Conservation (phyloP, 768 basidiomycete genomes). For the Pisolithus albus region DNA sequence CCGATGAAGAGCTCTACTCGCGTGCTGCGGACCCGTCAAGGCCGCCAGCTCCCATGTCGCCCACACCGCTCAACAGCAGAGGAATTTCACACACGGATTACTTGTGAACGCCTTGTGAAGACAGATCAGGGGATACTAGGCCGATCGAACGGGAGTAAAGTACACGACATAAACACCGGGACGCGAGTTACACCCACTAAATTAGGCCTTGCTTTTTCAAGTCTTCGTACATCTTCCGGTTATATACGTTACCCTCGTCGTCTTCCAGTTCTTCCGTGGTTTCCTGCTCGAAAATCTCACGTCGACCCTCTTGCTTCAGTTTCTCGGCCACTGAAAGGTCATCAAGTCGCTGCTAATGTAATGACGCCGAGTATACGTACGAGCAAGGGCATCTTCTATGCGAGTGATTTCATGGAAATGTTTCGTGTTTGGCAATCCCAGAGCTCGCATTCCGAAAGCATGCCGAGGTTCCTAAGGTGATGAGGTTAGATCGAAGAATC, state of each 20-base stretch:
- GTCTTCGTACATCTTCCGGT: constrained; percentile 96
- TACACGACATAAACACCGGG: not conserved
- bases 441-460: constrained; percentile 95
- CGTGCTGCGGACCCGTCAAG: constrained; percentile 46
- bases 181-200: constrained; percentile 23
- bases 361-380: constrained; percentile 43
- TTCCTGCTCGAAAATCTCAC: constrained; percentile 89
- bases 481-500: constrained; percentile 14
- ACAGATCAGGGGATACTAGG: not conserved
- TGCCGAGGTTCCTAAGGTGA: constrained; percentile 77
- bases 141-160: constrained; percentile 3
- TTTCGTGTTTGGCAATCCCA: constrained; percentile 96
- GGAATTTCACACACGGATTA: constrained; percentile 2
- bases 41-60: constrained; percentile 58
- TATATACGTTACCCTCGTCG: constrained; percentile 97
- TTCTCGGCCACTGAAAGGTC: constrained; percentile 79
- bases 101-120: constrained; percentile 6
- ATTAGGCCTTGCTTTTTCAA: constrained; percentile 94
- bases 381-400: constrained; percentile 90
- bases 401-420: constrained; percentile 99
- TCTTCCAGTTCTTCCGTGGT: constrained; percentile 98
- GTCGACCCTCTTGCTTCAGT: constrained; percentile 92
- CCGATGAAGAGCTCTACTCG: constrained; percentile 79
- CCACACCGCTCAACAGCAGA: constrained; percentile 20
- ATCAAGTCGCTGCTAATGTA: not conserved